These are phyloP conservation scores for Aspergillus floridensis DNA, from an alignment of 2,329 filamentous ascomycete species.

Conservation along the genomic window DNA sequence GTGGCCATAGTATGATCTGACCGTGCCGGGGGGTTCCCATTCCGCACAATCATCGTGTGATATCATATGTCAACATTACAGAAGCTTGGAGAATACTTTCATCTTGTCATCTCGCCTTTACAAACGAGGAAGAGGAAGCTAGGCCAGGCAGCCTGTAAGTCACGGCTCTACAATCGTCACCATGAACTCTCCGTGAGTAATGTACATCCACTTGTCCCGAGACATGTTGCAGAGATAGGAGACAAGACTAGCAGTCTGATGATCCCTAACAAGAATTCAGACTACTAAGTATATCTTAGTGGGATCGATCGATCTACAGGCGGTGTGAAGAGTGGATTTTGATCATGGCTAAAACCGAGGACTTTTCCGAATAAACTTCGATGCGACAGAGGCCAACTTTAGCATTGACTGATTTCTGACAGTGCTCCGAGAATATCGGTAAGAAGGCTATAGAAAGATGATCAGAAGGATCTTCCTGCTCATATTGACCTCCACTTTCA, in stretches of 20 bases:
- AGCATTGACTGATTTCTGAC: not conserved
- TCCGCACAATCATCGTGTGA: not conserved
- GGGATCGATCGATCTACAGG: not conserved
- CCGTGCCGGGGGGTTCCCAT: not conserved
- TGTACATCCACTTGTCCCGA: too few species aligned
- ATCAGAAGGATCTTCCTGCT: not conserved
- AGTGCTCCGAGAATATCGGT: not conserved
- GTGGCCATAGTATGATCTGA: not conserved
- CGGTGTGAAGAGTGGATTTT: not conserved
- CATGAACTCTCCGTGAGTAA: not conserved
- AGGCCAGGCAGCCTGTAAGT: not conserved
- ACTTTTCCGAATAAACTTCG: not conserved
- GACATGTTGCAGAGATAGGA: not conserved
- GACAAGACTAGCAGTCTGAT: too few species aligned
- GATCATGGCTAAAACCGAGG: not conserved
- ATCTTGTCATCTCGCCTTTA: too few species aligned
- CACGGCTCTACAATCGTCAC: not conserved
- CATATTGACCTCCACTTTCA: not conserved
- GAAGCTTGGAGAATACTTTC: too few species aligned
- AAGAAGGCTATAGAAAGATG: not conserved
- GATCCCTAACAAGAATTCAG: not conserved
- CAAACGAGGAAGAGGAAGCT: not conserved
- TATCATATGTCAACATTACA: not conserved
- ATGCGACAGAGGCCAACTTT: not conserved
- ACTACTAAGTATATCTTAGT: not conserved